phyloP scores from a whole-genome alignment of 805 yeast genomes.

The Blastobotrys peoriensis region DNA sequence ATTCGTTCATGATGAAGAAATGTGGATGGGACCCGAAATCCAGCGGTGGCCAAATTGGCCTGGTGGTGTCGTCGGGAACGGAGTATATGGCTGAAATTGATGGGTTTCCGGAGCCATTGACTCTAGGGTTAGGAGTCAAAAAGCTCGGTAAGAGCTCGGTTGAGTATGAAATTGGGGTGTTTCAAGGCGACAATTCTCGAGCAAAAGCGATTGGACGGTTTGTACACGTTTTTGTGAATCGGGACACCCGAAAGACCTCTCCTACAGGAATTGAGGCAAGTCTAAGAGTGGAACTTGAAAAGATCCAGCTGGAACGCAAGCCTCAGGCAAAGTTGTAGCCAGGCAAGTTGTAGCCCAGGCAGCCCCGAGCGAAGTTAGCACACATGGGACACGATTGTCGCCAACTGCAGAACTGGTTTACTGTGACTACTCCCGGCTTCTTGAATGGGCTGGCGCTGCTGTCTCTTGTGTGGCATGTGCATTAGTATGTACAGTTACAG shows the following conservation, averaged over 20 bases:
- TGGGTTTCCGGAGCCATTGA: conserved; percentile 26
- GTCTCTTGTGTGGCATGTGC: too few relatives aligned
- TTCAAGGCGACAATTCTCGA: conserved; percentile 20
- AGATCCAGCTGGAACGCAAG: conserved; percentile 2
- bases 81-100: conserved; percentile 24
- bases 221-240: conserved; percentile 27
- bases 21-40: conserved; percentile 18
- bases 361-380: too few relatives aligned
- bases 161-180: conserved; percentile 26
- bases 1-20: conserved; percentile 18
- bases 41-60: conserved; percentile 12
- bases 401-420: too few relatives aligned
- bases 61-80: conserved; percentile 24
- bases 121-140: conserved; percentile 23
- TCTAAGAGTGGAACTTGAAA: conserved; percentile 12
- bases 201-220: conserved; percentile 26
- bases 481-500: too few relatives aligned
- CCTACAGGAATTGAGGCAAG: conserved; percentile 16
- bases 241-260: conserved; percentile 19
- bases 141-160: conserved; percentile 25
- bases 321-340: conserved; percentile 1
- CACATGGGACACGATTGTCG: too few relatives aligned
- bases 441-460: too few relatives aligned
- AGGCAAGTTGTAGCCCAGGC: not conserved
- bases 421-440: too few relatives aligned